Conservation (phyloP, 2,329 filamentous ascomycete species). For the Apiospora phragmitis region DNA sequence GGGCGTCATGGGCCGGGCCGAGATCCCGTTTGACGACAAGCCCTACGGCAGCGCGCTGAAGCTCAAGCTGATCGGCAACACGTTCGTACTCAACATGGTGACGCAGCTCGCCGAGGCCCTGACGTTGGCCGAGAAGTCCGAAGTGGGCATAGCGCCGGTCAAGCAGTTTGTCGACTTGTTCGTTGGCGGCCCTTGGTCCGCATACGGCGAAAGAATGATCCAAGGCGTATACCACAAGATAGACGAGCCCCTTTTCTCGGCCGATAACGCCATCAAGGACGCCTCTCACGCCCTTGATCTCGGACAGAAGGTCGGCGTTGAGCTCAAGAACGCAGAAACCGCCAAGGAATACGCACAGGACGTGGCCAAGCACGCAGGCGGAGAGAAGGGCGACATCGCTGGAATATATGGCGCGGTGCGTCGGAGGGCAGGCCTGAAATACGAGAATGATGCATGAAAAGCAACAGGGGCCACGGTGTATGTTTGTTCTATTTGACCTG, state of each 20-base stretch:
- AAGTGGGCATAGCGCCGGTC: conserved; percentile 69
- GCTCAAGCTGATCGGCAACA: conserved; percentile 84
- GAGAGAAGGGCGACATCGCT: conserved; percentile 74
- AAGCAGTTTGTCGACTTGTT: conserved; percentile 71
- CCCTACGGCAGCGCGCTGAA: conserved; percentile 56
- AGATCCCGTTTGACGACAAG: conserved; percentile 45
- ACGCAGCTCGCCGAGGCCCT: conserved; percentile 78
- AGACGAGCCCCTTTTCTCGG: conserved; percentile 78
- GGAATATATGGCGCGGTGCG: conserved; percentile 81
- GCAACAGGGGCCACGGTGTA: not conserved
- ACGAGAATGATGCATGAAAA: conserved; percentile 58
- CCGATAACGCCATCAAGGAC: conserved; percentile 83
- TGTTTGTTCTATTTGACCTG: not conserved
- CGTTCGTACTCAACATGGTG: conserved; percentile 81
- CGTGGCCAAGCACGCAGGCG: conserved; percentile 66
- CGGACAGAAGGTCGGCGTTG: conserved; percentile 62
- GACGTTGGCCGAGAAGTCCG: conserved; percentile 77
- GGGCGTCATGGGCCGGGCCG: conserved; percentile 64
- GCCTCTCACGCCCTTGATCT: conserved; percentile 70
- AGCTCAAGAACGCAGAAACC: conserved; percentile 64
- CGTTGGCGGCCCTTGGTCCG: conserved; percentile 74
- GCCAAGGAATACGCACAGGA: conserved; percentile 67
- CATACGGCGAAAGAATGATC: conserved; percentile 74
- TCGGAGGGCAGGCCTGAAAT: conserved; percentile 72
- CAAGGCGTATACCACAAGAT: conserved; percentile 75